Base-by-base conservation (phyloP, 257 asterid genomes). In the Gentiana macrophylla region DNA sequence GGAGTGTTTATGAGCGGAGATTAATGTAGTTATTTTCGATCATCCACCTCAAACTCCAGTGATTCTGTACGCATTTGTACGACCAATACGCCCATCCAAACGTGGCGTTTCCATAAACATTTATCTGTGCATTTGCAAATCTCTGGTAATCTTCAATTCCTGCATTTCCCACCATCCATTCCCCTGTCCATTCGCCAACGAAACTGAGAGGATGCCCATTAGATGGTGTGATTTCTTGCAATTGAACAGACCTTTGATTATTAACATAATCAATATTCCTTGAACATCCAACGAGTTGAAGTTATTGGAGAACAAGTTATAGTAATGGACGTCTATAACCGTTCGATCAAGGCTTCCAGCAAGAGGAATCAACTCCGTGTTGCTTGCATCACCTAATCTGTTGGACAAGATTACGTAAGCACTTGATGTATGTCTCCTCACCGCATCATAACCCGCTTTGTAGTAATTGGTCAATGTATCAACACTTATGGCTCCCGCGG, bases 291-390 rank as follows among this genome's bases (percentile, higher is more conserved):
- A 56, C 63, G 48, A 63, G 50, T 77, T 64, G 53, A 71, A 83
- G 1, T 54, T 63, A 13, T 9, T 35, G 2, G 77, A 57, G 67
- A 49, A 86, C 56, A 86, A 84, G 24, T 77, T 83, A 68, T 86
- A 86, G 56, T 86, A 70, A 62, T 86, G 94, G 34, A 86, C 86
- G 56, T 83, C 95, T 11, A 83, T 64, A 3, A 78, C 95, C 0
- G 84, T 65, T 13, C 62, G 73, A 4, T 51, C 71, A 1, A 80
- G 38, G 47, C 76, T 79, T 4, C 64, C 67, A 1, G 90, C 85
- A 5, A 74, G 74, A 13, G 62, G 38, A 56, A 86, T 66, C 1
- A 83, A 66, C 53, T 86, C 95, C 8, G 56, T 64, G 3, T 74
- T 63, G 11, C 74, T 48, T 5, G 53, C 36, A 0, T 73, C 33